phyloP scores from a whole-genome alignment of 331 rosid genomes.

The Stylosanthes scabra region DNA sequence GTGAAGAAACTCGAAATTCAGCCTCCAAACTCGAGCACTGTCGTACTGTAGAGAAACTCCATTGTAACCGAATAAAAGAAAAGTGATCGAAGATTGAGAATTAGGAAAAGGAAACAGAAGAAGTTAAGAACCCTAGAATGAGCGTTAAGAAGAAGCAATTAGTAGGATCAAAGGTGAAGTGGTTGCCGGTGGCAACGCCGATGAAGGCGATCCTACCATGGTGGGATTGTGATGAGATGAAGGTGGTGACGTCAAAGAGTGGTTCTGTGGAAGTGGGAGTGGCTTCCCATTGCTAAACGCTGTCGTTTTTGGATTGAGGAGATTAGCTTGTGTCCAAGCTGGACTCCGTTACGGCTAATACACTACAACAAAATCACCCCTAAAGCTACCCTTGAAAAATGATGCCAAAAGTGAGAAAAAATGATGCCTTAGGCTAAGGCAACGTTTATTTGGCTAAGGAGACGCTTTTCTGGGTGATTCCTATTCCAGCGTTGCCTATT shows the following conservation, averaged over 20 bases:
- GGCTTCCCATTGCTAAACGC: too few relatives aligned
- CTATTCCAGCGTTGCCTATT: too few relatives aligned
- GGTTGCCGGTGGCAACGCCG: conserved; percentile 32
- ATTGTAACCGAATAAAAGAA: conserved; percentile 12
- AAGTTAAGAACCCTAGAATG: conserved; percentile 60
- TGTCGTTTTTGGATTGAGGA: too few relatives aligned
- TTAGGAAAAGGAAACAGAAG: background rate
- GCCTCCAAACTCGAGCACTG: conserved; percentile 39
- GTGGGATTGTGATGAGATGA: background rate
- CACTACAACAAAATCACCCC: too few relatives aligned
- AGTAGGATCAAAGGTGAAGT: background rate
- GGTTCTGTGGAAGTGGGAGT: too few relatives aligned
- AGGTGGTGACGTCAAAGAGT: conserved; percentile 5
- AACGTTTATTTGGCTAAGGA: too few relatives aligned
- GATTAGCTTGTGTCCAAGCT: too few relatives aligned
- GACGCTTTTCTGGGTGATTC: too few relatives aligned
- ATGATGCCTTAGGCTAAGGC: too few relatives aligned
- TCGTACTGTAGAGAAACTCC: conserved; percentile 52
- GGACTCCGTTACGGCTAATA: too few relatives aligned
- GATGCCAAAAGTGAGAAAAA: too few relatives aligned
- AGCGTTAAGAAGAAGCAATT: background rate
- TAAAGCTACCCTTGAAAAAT: too few relatives aligned
- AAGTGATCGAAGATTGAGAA: background rate
- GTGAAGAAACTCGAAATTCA: conserved; percentile 41
- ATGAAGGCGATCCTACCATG: conserved; percentile 38